Percentiles rank a stretch among this genome's conserved stretches.
Conservation (phyloP, 768 basidiomycete species). For the Termitomyces sp. region DNA sequence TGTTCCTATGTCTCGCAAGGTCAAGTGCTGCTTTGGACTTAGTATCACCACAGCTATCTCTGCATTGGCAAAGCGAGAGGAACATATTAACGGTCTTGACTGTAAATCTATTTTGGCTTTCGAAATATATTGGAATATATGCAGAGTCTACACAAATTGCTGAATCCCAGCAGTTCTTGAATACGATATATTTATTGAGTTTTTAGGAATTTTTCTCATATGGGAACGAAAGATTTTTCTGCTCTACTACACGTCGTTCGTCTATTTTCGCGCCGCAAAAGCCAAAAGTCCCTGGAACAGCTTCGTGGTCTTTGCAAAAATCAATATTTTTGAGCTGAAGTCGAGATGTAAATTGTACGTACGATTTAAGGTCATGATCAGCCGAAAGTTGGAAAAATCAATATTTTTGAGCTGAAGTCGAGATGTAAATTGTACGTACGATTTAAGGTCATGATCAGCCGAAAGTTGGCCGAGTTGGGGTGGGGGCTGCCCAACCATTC, state of each 20-base stretch:
- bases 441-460: neutral
- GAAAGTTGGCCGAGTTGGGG: slow-evolving; percentile 19
- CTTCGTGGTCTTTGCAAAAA: neutral
- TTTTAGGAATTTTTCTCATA: no score
- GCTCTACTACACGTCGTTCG: neutral
- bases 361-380: neutral
- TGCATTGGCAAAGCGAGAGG: neutral
- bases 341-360: neutral
- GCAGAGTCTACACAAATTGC: neutral
- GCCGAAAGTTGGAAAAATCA: slow-evolving; percentile 1
- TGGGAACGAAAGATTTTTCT: no score
- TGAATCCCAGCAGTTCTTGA: neutral
- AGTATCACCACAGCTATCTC: neutral
- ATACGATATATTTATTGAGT: no score
- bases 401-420: neutral
- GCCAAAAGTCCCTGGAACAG: neutral
- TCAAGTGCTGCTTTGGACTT: neutral
- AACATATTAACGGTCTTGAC: neutral
- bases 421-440: neutral
- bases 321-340: neutral
- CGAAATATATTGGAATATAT: no score
- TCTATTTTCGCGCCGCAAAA: neutral
- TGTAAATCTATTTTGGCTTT: no score
- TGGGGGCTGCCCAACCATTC: slow-evolving; percentile 21
- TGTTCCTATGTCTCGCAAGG: neutral